Conservation (phyloP, 371 early-diverging fungal species). For the Actinomortierella wolfii region DNA sequence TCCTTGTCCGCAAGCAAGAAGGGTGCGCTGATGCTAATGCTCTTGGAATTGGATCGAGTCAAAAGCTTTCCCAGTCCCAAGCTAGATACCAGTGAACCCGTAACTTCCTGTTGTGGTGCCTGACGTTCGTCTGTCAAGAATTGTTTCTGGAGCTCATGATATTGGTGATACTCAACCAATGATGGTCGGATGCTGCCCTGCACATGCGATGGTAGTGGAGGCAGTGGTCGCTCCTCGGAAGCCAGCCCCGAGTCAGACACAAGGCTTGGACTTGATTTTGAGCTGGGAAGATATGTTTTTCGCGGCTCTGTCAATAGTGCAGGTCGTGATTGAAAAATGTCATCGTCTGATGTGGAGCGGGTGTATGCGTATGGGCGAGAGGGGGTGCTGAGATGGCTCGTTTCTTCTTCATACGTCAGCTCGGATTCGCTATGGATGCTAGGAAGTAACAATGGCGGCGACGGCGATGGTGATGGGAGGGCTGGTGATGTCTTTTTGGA, state of each 20-base stretch:
- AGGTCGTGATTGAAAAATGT: slow-evolving; percentile 1
- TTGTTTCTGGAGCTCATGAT: slow-evolving; percentile 30
- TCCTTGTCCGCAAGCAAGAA: slow-evolving; percentile 1
- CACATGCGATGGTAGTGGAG: not conserved
- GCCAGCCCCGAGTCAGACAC: not conserved
- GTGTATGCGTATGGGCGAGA: too few relatives aligned
- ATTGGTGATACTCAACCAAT: slow-evolving; percentile 25
- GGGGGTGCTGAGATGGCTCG: too few relatives aligned
- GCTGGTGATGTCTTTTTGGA: too few relatives aligned
- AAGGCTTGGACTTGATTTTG: slow-evolving; percentile 1
- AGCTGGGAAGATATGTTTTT: not conserved
- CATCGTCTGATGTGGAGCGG: slow-evolving; percentile 1
- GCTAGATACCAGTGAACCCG: not conserved
- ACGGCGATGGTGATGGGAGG: not conserved
- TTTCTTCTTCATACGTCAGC: too few relatives aligned
- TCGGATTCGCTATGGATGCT: not conserved
- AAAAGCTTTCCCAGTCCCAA: slow-evolving; percentile 15
- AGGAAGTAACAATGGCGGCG: not conserved
- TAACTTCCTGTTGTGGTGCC: not conserved
- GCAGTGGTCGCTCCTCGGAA: slow-evolving; percentile 8
- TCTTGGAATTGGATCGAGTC: slow-evolving; percentile 17
- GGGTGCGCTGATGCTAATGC: slow-evolving; percentile 29
- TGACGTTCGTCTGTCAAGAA: slow-evolving; percentile 11
- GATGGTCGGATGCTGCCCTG: slow-evolving; percentile 7
- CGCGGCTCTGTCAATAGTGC: not conserved